Percentiles rank a stretch among this genome's conserved stretches.
These are phyloP conservation scores for Apiospora phragmitis DNA, from an alignment of 2,329 filamentous ascomycete species.

Conservation along the genomic window DNA sequence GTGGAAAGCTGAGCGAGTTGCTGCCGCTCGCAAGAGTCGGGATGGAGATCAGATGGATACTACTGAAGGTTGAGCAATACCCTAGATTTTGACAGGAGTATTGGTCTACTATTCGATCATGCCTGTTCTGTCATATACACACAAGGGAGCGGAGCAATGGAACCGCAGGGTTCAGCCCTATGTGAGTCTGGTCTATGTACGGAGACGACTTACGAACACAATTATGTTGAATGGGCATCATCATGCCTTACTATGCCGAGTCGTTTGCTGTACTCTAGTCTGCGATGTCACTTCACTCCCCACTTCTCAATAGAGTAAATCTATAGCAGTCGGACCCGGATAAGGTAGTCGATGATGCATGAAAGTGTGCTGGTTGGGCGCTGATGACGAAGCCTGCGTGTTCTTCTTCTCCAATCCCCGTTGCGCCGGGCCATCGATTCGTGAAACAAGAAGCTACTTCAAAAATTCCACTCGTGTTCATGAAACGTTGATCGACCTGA, in stretches of 20 bases:
- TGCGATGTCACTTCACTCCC: background rate
- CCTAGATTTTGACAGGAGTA: background rate
- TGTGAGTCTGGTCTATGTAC: background rate
- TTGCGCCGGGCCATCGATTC: background rate
- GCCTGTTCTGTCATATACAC: background rate
- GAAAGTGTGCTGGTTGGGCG: background rate
- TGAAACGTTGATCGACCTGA: background rate
- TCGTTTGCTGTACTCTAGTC: background rate
- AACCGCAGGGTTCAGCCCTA: background rate
- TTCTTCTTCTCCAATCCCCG: background rate
- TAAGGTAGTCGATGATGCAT: background rate
- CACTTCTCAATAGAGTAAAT: background rate
- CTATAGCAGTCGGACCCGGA: background rate
- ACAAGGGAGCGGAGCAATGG: background rate
- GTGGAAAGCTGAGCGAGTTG: slow-evolving; percentile 55
- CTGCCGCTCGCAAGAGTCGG: slow-evolving; percentile 42
- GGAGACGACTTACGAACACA: background rate
- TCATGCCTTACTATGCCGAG: background rate
- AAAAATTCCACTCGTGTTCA: background rate
- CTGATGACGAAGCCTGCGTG: background rate
- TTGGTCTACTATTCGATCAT: background rate
- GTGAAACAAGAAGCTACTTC: background rate
- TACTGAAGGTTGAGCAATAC: slow-evolving; percentile 33
- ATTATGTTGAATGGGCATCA: background rate
- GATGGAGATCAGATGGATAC: slow-evolving; percentile 46